phyloP scores from a whole-genome alignment of 2,329 filamentous ascomycete species.

The Sporothrix pallida region DNA sequence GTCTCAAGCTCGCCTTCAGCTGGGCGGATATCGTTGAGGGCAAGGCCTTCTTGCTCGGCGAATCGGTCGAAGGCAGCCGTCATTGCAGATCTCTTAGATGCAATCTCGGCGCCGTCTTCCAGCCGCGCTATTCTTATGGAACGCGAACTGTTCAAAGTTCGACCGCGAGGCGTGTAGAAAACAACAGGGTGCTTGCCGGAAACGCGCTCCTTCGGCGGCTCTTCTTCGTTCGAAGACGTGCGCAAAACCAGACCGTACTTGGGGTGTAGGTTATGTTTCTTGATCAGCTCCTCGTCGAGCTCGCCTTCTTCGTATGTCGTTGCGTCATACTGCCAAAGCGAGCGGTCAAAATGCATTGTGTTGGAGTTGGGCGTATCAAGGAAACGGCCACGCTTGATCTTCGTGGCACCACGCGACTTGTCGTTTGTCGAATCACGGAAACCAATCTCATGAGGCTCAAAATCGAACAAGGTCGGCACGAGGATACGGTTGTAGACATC shows the following conservation, averaged over 20 bases:
- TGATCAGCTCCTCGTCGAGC: conserved; percentile 57
- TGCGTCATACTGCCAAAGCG: conserved; percentile 59
- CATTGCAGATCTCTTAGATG: conserved; percentile 37
- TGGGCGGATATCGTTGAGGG: conserved; percentile 37
- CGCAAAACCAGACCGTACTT: conserved; percentile 59
- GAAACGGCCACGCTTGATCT: conserved; percentile 59
- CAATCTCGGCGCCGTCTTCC: conserved; percentile 32
- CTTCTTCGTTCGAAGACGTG: conserved; percentile 53
- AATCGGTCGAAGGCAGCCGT: conserved; percentile 38
- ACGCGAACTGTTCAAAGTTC: conserved; percentile 57
- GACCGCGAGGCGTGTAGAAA: conserved; percentile 55
- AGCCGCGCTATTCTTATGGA: conserved; percentile 44
- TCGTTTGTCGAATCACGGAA: conserved; percentile 65
- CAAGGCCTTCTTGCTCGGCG: conserved; percentile 40
- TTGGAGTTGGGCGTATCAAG: conserved; percentile 60
- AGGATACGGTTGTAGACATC: conserved; percentile 59
- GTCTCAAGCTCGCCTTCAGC: conserved; percentile 34
- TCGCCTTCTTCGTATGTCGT: conserved; percentile 56
- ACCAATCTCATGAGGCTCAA: conserved; percentile 61
- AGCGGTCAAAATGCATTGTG: conserved; percentile 61
- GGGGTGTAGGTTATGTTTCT: conserved; percentile 59
- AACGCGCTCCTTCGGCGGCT: conserved; percentile 49
- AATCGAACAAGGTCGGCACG: conserved; percentile 56
- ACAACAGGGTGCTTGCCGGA: conserved; percentile 57
- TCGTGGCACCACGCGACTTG: conserved; percentile 58